Evolutionary conservation across 75 land plant genomes (phyloP), one percentile per base, ranked within the genome.

Genomic region (Cupressus sempervirens): DNA sequence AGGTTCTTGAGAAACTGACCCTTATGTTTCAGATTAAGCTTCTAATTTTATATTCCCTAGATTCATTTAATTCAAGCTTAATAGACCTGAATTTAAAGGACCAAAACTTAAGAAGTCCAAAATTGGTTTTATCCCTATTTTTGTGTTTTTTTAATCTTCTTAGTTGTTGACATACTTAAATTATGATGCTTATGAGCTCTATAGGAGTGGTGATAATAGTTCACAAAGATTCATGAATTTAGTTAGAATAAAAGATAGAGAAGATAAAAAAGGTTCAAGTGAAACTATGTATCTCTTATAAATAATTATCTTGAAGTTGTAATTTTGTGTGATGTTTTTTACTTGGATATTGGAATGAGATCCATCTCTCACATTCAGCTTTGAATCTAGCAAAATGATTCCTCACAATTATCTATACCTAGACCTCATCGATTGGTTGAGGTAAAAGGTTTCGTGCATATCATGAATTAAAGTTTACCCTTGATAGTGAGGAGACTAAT

Each of bases 151-250:
- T 62, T 20, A 6, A 62, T 26, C 67, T 62, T 26, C 67, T 48
- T 7, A 62, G 67, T 62, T 62, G 67, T 4, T 20, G 67, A 26
- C 23, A n/a, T 62, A n/a, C 67, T 62, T 26, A 38, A 38, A 62
- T 26, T 62, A 26, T 20, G 65, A 16, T 26, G 20, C n/a, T 0
- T 20, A 18, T 23, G 67, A 62, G 5, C 7, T 36, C 15, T 36
- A 38, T 20, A 81, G 82, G n/a, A 43, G 26, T 48, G 52, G 11
- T 81, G 82, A 81, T n/a, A 48, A 81, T 35, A 81, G n/a, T 29
- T 34, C 38, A 81, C n/a, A 14, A 48, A 81, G 14, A 14, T 46
- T 11, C 15, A 81, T 16, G 50, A 48, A 81, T 14, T 81, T 48
- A 32, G 53, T 9, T 46, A 54, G 26, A 43, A 14, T 13, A 14